These are phyloP conservation scores for Agrocybe chaxingu DNA, from an alignment of 768 basidiomycete genomes.

Conservation along the genomic window DNA sequence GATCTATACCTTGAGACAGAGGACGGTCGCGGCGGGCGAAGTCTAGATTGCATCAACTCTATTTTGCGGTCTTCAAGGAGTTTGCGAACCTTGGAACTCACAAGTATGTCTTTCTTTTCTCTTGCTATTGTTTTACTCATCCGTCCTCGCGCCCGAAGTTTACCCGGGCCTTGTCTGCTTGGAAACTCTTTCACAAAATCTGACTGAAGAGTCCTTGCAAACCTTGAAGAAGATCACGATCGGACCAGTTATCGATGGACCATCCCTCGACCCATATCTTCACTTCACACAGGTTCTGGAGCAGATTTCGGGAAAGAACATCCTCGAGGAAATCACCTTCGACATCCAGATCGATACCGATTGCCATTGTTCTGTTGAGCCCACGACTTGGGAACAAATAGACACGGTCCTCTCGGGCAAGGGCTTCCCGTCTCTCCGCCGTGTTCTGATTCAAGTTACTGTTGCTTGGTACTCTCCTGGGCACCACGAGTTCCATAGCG, in stretches of 20 bases:
- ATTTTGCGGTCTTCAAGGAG: too few relatives aligned
- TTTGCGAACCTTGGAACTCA: too few relatives aligned
- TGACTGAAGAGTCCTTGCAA: not conserved
- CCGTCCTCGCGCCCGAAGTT: not conserved
- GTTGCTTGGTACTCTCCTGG: not conserved
- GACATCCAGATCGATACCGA: slow-evolving; percentile 2
- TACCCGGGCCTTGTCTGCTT: not conserved
- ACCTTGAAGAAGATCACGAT: slow-evolving; percentile 1
- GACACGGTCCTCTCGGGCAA: not conserved
- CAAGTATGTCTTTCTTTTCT: too few relatives aligned
- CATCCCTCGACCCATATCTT: slow-evolving; percentile 3
- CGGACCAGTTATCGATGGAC: not conserved
- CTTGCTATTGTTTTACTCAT: not conserved
- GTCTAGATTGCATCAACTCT: too few relatives aligned
- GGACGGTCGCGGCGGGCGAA: too few relatives aligned
- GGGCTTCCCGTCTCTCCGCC: slow-evolving; percentile 1
- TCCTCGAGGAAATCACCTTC: slow-evolving; percentile 1
- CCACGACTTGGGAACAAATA: slow-evolving; percentile 3
- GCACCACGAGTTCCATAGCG: not conserved
- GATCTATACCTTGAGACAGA: too few relatives aligned
- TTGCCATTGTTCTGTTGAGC: slow-evolving; percentile 4
- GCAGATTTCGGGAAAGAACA: slow-evolving; percentile 5
- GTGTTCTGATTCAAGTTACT: not conserved
- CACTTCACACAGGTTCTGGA: slow-evolving; percentile 3
- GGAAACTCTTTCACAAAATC: not conserved